phyloP scores from a whole-genome alignment of 139 green algal species.

The Asterochloris sp. region DNA sequence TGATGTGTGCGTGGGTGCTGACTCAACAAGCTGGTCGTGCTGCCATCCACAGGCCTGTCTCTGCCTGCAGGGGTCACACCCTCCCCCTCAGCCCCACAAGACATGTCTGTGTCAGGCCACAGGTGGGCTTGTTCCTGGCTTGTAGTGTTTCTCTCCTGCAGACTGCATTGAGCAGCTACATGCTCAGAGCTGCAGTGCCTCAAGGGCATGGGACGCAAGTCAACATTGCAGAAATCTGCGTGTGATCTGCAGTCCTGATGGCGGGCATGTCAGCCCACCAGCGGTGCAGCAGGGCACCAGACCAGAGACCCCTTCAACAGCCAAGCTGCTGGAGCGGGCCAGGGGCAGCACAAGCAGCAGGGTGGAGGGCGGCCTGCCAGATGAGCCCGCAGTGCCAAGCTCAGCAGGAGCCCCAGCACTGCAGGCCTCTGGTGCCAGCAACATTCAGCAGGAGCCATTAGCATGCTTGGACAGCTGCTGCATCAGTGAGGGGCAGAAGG shows the following conservation, averaged over 20 bases:
- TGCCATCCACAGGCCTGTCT: too few species aligned
- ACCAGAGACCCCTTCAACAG: conserved; percentile 1
- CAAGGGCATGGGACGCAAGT: too few species aligned
- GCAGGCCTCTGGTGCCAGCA: neutral
- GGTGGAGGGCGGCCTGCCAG: neutral
- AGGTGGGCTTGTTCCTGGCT: neutral
- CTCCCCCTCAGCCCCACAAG: neutral
- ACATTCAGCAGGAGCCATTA: neutral
- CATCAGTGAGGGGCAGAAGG: neutral
- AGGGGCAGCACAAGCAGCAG: neutral
- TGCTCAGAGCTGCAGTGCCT: neutral
- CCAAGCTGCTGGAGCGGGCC: conserved; percentile 5
- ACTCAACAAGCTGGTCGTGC: too few species aligned
- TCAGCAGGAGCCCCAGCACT: neutral
- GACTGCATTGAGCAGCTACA: neutral
- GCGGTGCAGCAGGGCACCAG: neutral
- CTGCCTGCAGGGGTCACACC: neutral
- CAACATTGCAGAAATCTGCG: neutral
- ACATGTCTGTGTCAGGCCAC: neutral
- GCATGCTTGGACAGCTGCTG: neutral
- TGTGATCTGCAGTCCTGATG: neutral
- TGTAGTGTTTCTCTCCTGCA: neutral
- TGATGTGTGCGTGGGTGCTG: too few species aligned
- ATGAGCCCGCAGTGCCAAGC: neutral
- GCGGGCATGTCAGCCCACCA: neutral